These are phyloP conservation scores for Rhizopus microsporus DNA, from an alignment of 371 early-diverging fungal species.

Conservation along the genomic window DNA sequence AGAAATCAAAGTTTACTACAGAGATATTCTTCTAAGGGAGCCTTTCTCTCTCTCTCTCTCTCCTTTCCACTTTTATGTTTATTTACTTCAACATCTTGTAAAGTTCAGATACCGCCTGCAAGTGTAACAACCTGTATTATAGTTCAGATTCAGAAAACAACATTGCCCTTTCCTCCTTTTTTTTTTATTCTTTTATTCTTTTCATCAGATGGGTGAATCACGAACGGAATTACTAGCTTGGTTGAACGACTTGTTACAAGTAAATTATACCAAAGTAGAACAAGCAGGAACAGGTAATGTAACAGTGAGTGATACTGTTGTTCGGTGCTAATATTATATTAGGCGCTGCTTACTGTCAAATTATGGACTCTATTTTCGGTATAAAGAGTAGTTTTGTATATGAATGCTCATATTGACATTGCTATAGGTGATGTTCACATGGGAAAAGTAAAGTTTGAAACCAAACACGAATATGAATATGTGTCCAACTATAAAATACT, in stretches of 20 bases:
- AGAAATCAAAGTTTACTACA: too few relatives aligned
- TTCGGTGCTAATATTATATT: not conserved
- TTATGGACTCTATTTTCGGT: conserved; percentile 88
- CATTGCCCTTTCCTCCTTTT: not conserved
- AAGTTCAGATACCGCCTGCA: too few relatives aligned
- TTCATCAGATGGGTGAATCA: not conserved
- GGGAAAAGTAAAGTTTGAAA: conserved; percentile 84
- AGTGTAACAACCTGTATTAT: too few relatives aligned
- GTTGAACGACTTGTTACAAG: conserved; percentile 87
- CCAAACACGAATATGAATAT: conserved; percentile 93
- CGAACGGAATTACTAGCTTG: conserved; percentile 87
- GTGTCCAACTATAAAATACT: conserved; percentile 89
- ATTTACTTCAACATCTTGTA: too few relatives aligned
- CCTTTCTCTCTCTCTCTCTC: too few relatives aligned
- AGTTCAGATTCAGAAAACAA: too few relatives aligned
- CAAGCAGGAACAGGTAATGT: conserved; percentile 60
- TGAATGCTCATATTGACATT: not conserved
- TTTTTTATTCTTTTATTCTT: not conserved
- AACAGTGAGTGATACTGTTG: too few relatives aligned
- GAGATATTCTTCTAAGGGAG: too few relatives aligned
- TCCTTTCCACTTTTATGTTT: too few relatives aligned
- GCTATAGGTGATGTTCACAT: conserved; percentile 72
- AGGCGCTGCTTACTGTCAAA: conserved; percentile 90
- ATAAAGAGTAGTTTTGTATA: conserved; percentile 17
- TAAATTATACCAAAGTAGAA: conserved; percentile 90